Base-by-base conservation (phyloP, 78 protist genomes). In the Dictyostelium capitatum region DNA sequence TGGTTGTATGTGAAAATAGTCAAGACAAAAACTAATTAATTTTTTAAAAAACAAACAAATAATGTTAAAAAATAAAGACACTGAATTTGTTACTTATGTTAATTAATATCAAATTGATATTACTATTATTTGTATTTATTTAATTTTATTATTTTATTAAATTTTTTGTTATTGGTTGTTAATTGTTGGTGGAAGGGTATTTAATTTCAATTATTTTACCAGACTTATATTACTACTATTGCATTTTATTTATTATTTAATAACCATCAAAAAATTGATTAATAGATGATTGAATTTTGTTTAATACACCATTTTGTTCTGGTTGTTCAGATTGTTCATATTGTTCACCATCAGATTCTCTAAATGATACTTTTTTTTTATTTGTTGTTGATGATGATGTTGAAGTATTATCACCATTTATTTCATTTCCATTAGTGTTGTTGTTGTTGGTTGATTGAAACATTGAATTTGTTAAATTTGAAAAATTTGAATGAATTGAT, bases 381-480 rank as follows among this genome's bases (percentile, higher is more conserved):
- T 51, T 51, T 51, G 15, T 14, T 14, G 47, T 67, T 67, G 73
- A 12, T 28, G 73, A 64, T 64, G 15, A 12, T 12, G 5, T 14
- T 25, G 23, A 9, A 12, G 8, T 64, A 64, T 30, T 12, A 64
- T 65, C 5, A 0, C 14, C 8, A 30, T 2, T 12, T 28, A 30
- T 67, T 12, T 32, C 30, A 37, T 8, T 32, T 0, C 7, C 3
- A 14, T 25, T 62, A 32, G 6, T 15, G 30, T 17, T 32, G 30
- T 32, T 67, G n/a, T 65, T 19, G 30, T 67, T 67, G 1, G 47
- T 15, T 4, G n/a, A 12, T 75, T 64, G 73, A 15, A 80, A 56
- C 19, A 80, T 43, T 59, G 85, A 80, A 14, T 25, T 56, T 80
- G 85, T 80, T 59, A 80, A 43, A 59, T 59, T 41, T 28, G 67